Evolutionary conservation across 1,284 basidiomycete species (phyloP), one percentile per base, ranked within the genome.

Genomic region (Termitomyces sp.): DNA sequence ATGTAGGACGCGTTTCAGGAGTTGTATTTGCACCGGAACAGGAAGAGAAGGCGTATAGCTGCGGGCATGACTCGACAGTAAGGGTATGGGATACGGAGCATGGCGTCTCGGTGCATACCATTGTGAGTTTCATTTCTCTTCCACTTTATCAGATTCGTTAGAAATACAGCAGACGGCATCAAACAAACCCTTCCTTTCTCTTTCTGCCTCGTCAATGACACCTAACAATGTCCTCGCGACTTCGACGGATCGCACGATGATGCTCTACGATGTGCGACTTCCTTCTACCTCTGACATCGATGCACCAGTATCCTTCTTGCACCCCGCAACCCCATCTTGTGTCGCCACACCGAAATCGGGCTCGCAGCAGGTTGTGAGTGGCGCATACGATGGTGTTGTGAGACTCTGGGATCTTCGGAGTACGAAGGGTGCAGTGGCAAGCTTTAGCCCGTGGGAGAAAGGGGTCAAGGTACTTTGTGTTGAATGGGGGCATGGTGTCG

Each of bases 381-480:
- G 91, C 1, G 84, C 86, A 0, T 93, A 94, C 65, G 90, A 93
- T 57, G 91, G 92, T 33, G 72, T 84, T 0, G 84, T 88, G 2
- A 79, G 92, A 24, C 73, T 97, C 16, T 97, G 93, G 93, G 94
- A 97, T 67, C 70, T 93, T 26, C 77, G 93, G 1, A 89, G 85
- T 60, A 71, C 75, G 14, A 81, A 81, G 60, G 68, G 73, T 9
- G 78, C 85, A 0, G 72, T 91, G 66, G 75, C 85, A 60, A 80
- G 76, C 55, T 91, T 95, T 67, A 78, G 75, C 43, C 77, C 73
- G 1, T 83, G 80, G 80, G 77, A 80, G 3, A 76, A 72, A 13
- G 57, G 38, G 13, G 52, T 38, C 24, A 92, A 93, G 66, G 76
- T 91, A 0, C 66, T 93, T 52, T 77, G 79, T 40, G 73, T 92